Percentiles rank a stretch among this genome's conserved stretches.
Conservation (phyloP, 108 stramenopile species). For the Hondaea fermentalgiana region DNA sequence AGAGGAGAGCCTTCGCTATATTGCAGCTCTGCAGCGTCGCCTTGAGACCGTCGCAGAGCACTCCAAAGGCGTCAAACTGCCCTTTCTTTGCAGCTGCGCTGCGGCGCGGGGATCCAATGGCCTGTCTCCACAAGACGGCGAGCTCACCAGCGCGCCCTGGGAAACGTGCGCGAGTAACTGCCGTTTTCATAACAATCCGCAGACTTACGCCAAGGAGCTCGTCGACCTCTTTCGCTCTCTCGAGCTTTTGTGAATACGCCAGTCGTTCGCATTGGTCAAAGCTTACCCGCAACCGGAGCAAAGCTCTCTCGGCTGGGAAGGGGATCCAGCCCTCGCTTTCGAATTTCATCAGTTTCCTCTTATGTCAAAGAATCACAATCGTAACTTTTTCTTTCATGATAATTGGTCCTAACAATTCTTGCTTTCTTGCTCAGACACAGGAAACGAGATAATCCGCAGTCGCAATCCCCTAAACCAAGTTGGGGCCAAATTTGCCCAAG, state of each 20-base stretch:
- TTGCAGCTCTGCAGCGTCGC: not conserved
- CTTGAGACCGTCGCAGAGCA: not conserved
- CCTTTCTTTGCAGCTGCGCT: not conserved
- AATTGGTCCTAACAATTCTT: no score
- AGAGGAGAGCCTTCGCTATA: slow-evolving; percentile 3
- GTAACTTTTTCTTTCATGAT: no score
- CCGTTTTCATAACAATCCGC: not conserved
- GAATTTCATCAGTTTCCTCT: no score
- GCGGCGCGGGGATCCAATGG: not conserved
- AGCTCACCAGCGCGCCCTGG: not conserved
- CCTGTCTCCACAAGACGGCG: not conserved
- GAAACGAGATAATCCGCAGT: no score
- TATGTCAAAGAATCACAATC: no score
- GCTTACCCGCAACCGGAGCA: not conserved
- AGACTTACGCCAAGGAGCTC: not conserved
- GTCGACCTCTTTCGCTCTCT: not conserved
- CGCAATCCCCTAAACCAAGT: no score
- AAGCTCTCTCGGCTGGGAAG: not conserved
- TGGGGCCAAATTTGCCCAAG: no score
- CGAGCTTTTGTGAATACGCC: not conserved
- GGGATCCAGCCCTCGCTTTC: not conserved
- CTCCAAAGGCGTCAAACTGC: not conserved
- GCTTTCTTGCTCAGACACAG: no score
- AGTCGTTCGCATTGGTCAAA: not conserved
- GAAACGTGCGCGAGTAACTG: not conserved